A percentile compares a stretch with the other conserved stretches of the same genome.
These are phyloP conservation scores for Tuber melanosporum DNA, from an alignment of 495 filamentous ascomycete species.

Conservation along the genomic window DNA sequence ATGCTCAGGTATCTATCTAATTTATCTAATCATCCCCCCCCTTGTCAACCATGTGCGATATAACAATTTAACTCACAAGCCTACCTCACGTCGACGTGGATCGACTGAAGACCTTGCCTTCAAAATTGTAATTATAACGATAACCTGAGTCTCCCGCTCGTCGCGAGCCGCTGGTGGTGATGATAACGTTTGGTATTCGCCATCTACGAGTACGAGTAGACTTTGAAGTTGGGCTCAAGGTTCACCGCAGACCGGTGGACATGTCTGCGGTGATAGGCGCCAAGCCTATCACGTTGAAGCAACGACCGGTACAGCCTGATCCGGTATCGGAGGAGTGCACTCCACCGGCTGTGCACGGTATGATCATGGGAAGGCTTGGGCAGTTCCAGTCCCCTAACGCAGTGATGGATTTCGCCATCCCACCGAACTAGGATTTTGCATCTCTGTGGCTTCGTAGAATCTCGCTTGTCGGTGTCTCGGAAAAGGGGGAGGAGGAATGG, in stretches of 20 bases:
- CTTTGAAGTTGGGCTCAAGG: neutral
- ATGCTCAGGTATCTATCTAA: neutral
- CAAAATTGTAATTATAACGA: neutral
- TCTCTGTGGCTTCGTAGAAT: constrained; percentile 4
- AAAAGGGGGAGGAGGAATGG: too few species aligned
- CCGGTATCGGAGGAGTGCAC: neutral
- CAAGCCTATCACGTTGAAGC: neutral
- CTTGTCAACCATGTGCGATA: constrained; percentile 1
- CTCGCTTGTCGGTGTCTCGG: constrained; percentile 16
- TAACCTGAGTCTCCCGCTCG: neutral
- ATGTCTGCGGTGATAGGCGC: neutral
- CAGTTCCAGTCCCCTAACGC: neutral
- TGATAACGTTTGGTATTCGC: neutral
- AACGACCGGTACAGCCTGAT: neutral
- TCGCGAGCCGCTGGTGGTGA: neutral
- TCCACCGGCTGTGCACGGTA: neutral
- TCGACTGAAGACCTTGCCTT: constrained; percentile 2
- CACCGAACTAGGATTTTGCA: constrained; percentile 3
- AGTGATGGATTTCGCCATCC: constrained; percentile 12
- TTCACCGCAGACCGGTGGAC: neutral
- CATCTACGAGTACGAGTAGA: neutral
- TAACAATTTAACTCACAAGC: constrained; percentile 2
- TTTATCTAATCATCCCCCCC: neutral
- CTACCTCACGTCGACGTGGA: neutral
- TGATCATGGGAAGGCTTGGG: constrained; percentile 4